Percentiles rank a stretch among this genome's conserved stretches.
phyloP scores from a whole-genome alignment of 169 alveolate genomes.

The Plasmodium billcollinsi region DNA sequence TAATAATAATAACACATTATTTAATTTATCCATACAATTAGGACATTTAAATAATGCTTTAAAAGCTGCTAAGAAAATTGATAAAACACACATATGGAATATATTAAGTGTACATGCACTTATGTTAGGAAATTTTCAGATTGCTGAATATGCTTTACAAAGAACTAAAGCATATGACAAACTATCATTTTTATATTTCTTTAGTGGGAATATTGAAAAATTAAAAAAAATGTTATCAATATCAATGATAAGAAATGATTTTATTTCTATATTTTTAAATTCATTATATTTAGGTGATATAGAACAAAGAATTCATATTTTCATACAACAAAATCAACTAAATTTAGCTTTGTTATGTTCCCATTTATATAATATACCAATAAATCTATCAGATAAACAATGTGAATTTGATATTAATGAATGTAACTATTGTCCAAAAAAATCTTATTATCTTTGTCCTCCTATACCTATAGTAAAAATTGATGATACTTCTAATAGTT shows the following conservation, averaged over 20 bases:
- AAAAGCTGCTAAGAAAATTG: slow-evolving; percentile 81
- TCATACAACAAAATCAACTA: slow-evolving; percentile 88
- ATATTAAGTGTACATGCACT: slow-evolving; percentile 82
- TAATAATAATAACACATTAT: slow-evolving; percentile 79
- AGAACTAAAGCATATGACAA: slow-evolving; percentile 90
- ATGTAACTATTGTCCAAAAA: slow-evolving; percentile 29
- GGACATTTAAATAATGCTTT: slow-evolving; percentile 81
- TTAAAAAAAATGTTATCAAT: slow-evolving; percentile 83
- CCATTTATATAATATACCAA: slow-evolving; percentile 79
- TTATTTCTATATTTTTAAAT: slow-evolving; percentile 86
- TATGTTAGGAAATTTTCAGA: slow-evolving; percentile 88
- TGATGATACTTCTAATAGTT: background rate
- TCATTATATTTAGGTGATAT: slow-evolving; percentile 85
- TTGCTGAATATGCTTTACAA: slow-evolving; percentile 92
- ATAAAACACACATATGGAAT: slow-evolving; percentile 82
- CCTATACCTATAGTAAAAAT: slow-evolving; percentile 65
- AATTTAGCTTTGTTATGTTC: slow-evolving; percentile 86
- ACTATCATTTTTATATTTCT: slow-evolving; percentile 89
- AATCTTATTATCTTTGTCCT: slow-evolving; percentile 56
- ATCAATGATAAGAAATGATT: slow-evolving; percentile 83
- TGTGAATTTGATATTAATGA: slow-evolving; percentile 70
- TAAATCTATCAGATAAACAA: slow-evolving; percentile 73
- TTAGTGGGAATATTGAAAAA: slow-evolving; percentile 88
- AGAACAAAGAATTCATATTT: slow-evolving; percentile 87
- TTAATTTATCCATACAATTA: slow-evolving; percentile 79